Conservation (phyloP, 176 grass and related monocot species). For the Oryza punctata region DNA sequence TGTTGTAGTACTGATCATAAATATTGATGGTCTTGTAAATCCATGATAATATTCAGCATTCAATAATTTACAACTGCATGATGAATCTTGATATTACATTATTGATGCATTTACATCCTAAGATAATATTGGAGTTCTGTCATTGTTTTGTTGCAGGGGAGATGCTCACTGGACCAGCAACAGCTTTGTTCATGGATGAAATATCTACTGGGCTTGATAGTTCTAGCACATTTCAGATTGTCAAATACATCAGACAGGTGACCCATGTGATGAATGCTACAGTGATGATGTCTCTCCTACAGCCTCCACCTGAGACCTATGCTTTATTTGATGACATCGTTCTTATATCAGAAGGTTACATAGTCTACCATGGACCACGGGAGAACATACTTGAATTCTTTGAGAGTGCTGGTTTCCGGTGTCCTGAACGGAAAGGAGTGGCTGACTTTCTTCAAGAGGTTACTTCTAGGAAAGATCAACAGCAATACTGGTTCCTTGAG, state of each 20-base stretch:
- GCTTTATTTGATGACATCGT: slow-evolving; percentile 64
- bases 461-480: slow-evolving; percentile 70
- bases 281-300: slow-evolving; percentile 54
- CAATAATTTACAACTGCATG: background rate
- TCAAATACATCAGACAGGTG: slow-evolving; percentile 47
- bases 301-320: slow-evolving; percentile 70
- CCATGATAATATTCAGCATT: background rate
- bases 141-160: slow-evolving; percentile 42
- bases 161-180: slow-evolving; percentile 61
- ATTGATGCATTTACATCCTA: background rate
- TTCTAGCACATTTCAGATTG: slow-evolving; percentile 68
- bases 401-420: slow-evolving; percentile 54
- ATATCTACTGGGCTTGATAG: slow-evolving; percentile 73
- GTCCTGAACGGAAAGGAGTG: slow-evolving; percentile 62
- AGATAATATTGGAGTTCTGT: background rate
- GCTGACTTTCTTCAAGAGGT: slow-evolving; percentile 58
- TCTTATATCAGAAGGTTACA: slow-evolving; percentile 57
- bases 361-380: slow-evolving; percentile 60
- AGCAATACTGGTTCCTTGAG: slow-evolving; percentile 53
- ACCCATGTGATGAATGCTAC: slow-evolving; percentile 50
- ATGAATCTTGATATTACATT: slow-evolving; percentile 18
- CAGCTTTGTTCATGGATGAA: slow-evolving; percentile 68
- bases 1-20: background rate
- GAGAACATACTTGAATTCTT: slow-evolving; percentile 58
- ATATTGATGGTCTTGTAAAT: background rate